Evolutionary conservation across 805 yeast genomes (phyloP).

Genomic region (Starmerella apicola): DNA sequence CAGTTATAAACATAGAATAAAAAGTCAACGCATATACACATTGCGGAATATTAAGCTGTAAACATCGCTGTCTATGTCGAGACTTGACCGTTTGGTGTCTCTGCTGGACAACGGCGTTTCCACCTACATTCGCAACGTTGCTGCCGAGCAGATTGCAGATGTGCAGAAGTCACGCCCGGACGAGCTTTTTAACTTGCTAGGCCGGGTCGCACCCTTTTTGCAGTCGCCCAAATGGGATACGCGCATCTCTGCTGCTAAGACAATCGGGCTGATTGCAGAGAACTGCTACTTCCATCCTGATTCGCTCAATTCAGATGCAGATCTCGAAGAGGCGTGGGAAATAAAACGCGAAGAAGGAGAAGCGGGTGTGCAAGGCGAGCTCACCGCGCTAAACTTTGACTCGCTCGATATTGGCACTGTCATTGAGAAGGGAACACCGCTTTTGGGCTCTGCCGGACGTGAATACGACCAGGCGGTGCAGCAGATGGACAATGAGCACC

Average conservation of each 20-base stretch:
- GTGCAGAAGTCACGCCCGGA: conserved; percentile 91
- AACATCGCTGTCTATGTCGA: conserved; percentile 22
- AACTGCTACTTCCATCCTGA: conserved; percentile 85
- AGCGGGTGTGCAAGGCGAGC: not conserved
- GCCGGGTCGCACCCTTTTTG: conserved; percentile 83
- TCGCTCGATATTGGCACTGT: conserved; percentile 29
- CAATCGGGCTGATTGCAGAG: conserved; percentile 83
- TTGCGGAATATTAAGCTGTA: too few relatives aligned
- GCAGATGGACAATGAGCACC: conserved; percentile 34
- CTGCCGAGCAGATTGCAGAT: conserved; percentile 93
- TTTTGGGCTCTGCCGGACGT: conserved; percentile 53
- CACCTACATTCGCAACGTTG: conserved; percentile 82
- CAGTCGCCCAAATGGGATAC: conserved; percentile 89
- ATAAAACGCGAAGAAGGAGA: conserved; percentile 18
- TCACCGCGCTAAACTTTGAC: conserved; percentile 25
- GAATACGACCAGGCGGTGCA: conserved; percentile 31
- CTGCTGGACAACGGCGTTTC: conserved; percentile 88
- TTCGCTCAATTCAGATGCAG: conserved; percentile 17
- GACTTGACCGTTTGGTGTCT: conserved; percentile 26
- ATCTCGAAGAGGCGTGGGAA: conserved; percentile 20
- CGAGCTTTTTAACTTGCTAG: conserved; percentile 66
- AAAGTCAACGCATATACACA: too few relatives aligned
- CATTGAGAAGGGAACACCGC: conserved; percentile 32
- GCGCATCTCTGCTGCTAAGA: conserved; percentile 84
- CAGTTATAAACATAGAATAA: too few relatives aligned